Conservation (phyloP, 1,284 basidiomycete species). For the Leccinum fuscescens region DNA sequence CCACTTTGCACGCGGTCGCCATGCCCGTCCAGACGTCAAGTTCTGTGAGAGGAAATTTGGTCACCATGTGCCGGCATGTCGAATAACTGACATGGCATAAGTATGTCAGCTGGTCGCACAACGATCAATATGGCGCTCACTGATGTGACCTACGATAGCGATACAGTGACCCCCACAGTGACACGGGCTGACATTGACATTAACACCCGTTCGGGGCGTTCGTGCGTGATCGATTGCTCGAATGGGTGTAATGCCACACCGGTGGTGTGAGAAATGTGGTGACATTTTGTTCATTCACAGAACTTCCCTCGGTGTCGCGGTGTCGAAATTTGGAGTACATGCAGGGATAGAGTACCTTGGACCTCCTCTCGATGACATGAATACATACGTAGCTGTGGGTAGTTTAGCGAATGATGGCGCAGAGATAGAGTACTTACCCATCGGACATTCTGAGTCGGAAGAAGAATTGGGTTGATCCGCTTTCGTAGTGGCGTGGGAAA, state of each 20-base stretch:
- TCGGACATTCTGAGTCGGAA: neutral
- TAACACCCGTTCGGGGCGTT: neutral
- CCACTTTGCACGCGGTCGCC: neutral
- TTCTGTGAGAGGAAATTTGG: neutral
- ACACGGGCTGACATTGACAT: neutral
- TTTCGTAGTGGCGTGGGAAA: neutral
- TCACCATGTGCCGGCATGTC: neutral
- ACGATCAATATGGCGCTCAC: neutral
- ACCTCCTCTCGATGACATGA: neutral
- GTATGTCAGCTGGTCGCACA: neutral
- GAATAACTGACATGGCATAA: neutral
- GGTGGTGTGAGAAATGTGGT: neutral
- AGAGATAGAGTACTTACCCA: neutral
- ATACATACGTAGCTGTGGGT: neutral
- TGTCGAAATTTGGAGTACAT: neutral
- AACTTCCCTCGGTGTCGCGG: neutral
- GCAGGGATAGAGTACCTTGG: neutral
- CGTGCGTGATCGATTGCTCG: neutral
- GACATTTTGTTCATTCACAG: neutral
- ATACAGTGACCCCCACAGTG: neutral
- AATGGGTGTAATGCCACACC: neutral
- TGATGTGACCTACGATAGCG: neutral
- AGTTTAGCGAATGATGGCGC: neutral
- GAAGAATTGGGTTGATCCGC: neutral
- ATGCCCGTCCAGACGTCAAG: neutral